A percentile compares a stretch with the other conserved stretches of the same genome.
Conservation (phyloP, 2,329 filamentous ascomycete genomes). For the Diaporthe citrichinensis region DNA sequence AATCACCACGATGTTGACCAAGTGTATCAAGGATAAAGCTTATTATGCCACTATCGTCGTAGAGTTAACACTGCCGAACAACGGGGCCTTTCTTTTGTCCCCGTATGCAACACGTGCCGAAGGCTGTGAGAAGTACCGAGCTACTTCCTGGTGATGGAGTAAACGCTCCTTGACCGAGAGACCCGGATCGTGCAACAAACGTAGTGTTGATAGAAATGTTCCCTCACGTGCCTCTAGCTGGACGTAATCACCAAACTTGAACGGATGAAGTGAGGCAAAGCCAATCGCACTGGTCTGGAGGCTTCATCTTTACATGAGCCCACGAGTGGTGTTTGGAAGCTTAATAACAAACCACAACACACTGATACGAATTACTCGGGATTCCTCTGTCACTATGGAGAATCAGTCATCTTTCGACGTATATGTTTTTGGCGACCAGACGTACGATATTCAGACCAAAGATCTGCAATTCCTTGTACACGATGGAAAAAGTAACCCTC, state of each 20-base stretch:
- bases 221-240: neutral
- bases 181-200: neutral
- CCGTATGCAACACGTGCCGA: neutral
- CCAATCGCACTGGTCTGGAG: neutral
- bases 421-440: conserved; percentile 6
- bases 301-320: neutral
- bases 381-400: neutral
- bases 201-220: neutral
- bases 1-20: neutral
- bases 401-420: neutral
- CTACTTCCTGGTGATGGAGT: neutral
- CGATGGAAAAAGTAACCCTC: neutral
- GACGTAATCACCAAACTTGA: neutral
- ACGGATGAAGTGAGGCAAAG: neutral
- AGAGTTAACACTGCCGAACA: neutral
- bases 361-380: neutral
- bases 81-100: neutral
- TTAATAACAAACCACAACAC: neutral
- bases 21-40: neutral
- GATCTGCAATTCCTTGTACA: neutral
- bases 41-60: neutral
- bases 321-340: neutral
- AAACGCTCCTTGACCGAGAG: neutral
- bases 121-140: neutral
- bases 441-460: neutral